Evolutionary conservation across 768 basidiomycete species (phyloP), one percentile per base, ranked within the genome.

Genomic region (Leccinum variicolor): DNA sequence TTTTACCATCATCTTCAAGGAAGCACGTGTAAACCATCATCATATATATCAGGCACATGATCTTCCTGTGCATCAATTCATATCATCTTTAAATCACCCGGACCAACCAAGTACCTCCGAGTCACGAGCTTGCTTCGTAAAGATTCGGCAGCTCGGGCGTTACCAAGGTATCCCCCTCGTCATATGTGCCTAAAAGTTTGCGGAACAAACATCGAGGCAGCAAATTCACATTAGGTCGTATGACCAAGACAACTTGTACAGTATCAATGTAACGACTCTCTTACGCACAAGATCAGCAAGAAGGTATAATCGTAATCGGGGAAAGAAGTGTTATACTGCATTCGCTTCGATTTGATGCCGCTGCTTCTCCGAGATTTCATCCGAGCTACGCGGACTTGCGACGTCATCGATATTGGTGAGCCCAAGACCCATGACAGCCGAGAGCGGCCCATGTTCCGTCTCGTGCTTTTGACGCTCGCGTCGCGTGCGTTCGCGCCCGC

Each of bases 351-450:
- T 21, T 43, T 43, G 41, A 19, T 43, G 11, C 10, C 19, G 52
- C 39, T 17, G 25, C 45, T 69, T 70, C 51, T 62, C 64, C 8
- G 9, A 10, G 4, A 57, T 6, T 36, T 71, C 71, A 14, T 58
- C 52, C 17, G 45, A 56, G 49, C 49, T 58, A 13, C 17, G 52
- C 31, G 59, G 46, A 51, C 54, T 62, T 21, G 52, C 46, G 0
- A 60, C 1, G 9, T 65, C 66, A 52, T 71, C 68, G 13, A 71
- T 56, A 10, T 62, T 60, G 0, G 34, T 66, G 46, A 71, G 70
- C 3, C 66, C 70, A 19, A 71, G 66, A 1, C 72, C 70, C 17
- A 43, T 70, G 4, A 73, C 55, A 17, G 70, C 66, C 4, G 70
- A 63, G 13, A 72, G 62, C 7, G 52, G 60, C 19, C 60, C 58